A percentile compares a stretch with the other conserved stretches of the same genome.
These are phyloP conservation scores for Lactarius hengduanensis DNA, from an alignment of 768 basidiomycete species.

Conservation along the genomic window DNA sequence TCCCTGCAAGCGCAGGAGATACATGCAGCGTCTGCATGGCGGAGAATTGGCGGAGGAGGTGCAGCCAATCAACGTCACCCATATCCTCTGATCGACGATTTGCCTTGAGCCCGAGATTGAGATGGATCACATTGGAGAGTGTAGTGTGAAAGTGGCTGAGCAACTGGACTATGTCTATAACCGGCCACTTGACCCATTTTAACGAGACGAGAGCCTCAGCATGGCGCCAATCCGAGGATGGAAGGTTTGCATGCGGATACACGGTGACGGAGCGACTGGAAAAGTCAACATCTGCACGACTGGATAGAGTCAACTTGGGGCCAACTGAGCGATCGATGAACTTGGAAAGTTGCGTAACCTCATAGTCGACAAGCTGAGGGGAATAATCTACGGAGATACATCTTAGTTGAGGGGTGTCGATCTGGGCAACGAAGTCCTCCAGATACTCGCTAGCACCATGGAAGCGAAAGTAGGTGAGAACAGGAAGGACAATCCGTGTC, in stretches of 20 bases:
- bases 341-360: not conserved
- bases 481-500: not conserved
- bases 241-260: too few relatives aligned
- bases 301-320: not conserved
- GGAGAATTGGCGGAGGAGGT: too few relatives aligned
- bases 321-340: not conserved
- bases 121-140: too few relatives aligned
- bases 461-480: not conserved
- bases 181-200: rapidly evolving
- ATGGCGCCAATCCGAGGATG: too few relatives aligned
- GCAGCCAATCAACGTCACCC: too few relatives aligned
- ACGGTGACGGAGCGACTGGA: too few relatives aligned
- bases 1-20: too few relatives aligned
- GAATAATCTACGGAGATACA: not conserved
- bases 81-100: too few relatives aligned
- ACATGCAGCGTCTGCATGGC: too few relatives aligned
- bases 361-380: not conserved
- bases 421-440: not conserved
- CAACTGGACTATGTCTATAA: not conserved
- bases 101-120: too few relatives aligned
- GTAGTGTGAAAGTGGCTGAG: not conserved
- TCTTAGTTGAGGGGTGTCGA: not conserved
- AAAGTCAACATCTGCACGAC: too few relatives aligned
- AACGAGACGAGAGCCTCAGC: not conserved
- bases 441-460: not conserved